Evolutionary conservation across 495 filamentous ascomycete species (phyloP).

Genomic region (Chaetomium tenue): DNA sequence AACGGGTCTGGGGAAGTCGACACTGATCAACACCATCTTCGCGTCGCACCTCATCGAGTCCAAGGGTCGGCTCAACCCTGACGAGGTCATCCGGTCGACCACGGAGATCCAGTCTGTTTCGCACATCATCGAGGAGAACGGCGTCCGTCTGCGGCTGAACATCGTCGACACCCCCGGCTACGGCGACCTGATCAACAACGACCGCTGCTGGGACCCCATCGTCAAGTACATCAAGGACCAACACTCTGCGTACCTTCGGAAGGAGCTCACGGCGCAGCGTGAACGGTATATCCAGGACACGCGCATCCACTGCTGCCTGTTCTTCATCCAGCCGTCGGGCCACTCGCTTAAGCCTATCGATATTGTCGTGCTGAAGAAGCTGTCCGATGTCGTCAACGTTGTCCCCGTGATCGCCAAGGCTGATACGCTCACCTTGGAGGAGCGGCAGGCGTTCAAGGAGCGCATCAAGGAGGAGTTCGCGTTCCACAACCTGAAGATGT

Average conservation of each 20-base stretch:
- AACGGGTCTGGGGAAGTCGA: slow-evolving; percentile 98
- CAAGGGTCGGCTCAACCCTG: slow-evolving; percentile 88
- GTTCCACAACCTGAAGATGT: slow-evolving; percentile 99
- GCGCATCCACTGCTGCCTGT: slow-evolving; percentile 98
- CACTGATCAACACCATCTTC: slow-evolving; percentile 99
- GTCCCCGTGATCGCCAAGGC: slow-evolving; percentile 99
- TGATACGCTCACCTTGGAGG: slow-evolving; percentile 93
- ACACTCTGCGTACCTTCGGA: slow-evolving; percentile 98
- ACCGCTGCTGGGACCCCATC: slow-evolving; percentile 98
- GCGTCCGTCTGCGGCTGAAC: slow-evolving; percentile 92
- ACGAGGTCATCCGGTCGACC: slow-evolving; percentile 89
- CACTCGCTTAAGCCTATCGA: slow-evolving; percentile 98
- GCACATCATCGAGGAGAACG: slow-evolving; percentile 99
- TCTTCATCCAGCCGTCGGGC: slow-evolving; percentile 98
- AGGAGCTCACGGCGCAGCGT: slow-evolving; percentile 99
- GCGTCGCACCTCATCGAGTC: slow-evolving; percentile 98
- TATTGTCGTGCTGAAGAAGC: slow-evolving; percentile 98
- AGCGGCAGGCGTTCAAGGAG: slow-evolving; percentile 94
- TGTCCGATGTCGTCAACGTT: slow-evolving; percentile 98
- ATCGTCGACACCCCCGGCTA: slow-evolving; percentile 98
- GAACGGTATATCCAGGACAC: slow-evolving; percentile 99
- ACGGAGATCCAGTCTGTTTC: slow-evolving; percentile 98
- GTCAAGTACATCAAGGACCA: slow-evolving; percentile 99
- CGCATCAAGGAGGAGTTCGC: slow-evolving; percentile 99
- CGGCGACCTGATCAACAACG: slow-evolving; percentile 99